These are phyloP conservation scores for Chlorella sp. DNA, from an alignment of 139 green algal genomes.

Conservation along the genomic window DNA sequence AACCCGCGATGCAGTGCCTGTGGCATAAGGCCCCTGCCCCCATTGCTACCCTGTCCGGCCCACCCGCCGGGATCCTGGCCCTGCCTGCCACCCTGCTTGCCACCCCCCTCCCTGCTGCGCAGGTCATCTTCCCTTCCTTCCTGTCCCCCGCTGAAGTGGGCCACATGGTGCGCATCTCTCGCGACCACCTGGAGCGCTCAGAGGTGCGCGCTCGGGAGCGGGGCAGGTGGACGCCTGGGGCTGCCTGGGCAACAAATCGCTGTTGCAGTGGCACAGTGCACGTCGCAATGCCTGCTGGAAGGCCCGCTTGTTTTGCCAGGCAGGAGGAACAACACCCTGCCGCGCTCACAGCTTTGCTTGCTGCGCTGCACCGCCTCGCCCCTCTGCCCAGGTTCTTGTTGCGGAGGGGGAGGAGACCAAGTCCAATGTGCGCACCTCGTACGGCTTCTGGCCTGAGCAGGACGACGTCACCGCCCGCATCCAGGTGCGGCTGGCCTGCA, in stretches of 20 bases:
- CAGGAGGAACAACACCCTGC: no score
- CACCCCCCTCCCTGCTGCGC: not conserved
- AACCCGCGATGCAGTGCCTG: no score
- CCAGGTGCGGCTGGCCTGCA: not conserved
- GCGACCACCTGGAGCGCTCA: conserved; percentile 33
- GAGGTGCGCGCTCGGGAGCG: conserved; percentile 26
- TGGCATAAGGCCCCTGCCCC: no score
- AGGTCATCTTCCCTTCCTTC: conserved; percentile 37
- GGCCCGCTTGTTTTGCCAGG: no score
- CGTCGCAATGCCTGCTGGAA: no score
- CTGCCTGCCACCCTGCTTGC: not conserved
- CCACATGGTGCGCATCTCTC: conserved; percentile 42
- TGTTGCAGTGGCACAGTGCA: not conserved
- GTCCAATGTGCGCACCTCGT: conserved; percentile 15
- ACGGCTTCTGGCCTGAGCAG: conserved; percentile 12
- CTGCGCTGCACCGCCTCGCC: no score
- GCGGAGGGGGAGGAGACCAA: conserved; percentile 15
- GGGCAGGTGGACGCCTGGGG: not conserved
- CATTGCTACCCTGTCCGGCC: not conserved
- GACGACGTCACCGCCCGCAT: not conserved
- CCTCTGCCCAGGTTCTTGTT: conserved; percentile 36
- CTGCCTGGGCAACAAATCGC: not conserved
- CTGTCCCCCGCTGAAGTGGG: conserved; percentile 46
- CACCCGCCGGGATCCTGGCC: not conserved
- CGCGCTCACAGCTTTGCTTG: not conserved